phyloP scores from a whole-genome alignment of 2,329 filamentous ascomycete species.

The Aspergillus phoenicis region DNA sequence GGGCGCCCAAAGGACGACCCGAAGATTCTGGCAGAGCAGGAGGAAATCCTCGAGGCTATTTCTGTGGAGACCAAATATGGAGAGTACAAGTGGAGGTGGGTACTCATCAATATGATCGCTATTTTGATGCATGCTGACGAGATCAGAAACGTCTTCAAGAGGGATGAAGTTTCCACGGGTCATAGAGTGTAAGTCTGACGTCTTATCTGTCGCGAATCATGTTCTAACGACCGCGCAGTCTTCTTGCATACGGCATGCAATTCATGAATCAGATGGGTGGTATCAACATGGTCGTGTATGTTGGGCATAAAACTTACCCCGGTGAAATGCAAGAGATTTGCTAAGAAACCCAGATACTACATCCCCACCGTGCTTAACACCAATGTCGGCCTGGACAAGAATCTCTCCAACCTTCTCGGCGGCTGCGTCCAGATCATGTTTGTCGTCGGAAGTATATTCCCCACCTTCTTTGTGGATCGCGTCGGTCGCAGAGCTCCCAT shows the following conservation, averaged over 20 bases:
- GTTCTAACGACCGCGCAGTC: constrained; percentile 10
- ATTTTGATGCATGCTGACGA: not conserved
- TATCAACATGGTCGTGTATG: constrained; percentile 50
- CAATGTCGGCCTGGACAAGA: constrained; percentile 28
- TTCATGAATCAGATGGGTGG: constrained; percentile 56
- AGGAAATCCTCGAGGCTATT: constrained; percentile 48
- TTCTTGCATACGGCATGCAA: constrained; percentile 52
- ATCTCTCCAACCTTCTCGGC: constrained; percentile 28
- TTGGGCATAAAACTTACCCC: not conserved
- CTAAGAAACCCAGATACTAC: constrained; percentile 16
- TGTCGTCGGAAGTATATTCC: constrained; percentile 42
- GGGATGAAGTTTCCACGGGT: constrained; percentile 47
- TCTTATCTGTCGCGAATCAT: not conserved
- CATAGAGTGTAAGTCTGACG: constrained; percentile 38
- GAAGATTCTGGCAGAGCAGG: constrained; percentile 33
- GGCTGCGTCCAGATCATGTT: constrained; percentile 34
- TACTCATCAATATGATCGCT: not conserved
- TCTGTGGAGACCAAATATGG: constrained; percentile 42
- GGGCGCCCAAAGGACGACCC: constrained; percentile 24
- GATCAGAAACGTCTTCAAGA: constrained; percentile 40
- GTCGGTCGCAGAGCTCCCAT: constrained; percentile 42
- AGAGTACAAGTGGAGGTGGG: constrained; percentile 38
- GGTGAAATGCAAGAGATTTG: not conserved
- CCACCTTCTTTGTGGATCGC: constrained; percentile 50
- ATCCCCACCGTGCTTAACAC: constrained; percentile 26